Evolutionary conservation across 2,329 filamentous ascomycete species (phyloP).

Genomic region (Colletotrichum plurivorum): DNA sequence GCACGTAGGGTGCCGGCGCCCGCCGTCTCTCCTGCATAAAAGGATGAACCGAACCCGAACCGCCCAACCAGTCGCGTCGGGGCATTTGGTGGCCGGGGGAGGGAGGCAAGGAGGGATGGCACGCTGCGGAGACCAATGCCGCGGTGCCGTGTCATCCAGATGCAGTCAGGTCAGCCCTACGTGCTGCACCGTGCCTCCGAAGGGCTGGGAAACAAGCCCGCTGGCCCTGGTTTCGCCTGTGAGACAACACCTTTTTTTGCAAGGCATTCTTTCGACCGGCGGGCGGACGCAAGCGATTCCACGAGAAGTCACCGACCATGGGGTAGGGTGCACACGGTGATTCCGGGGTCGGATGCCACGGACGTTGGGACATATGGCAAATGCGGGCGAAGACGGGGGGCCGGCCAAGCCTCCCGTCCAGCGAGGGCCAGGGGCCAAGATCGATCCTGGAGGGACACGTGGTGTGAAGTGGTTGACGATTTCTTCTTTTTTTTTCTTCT

Average conservation of each 20-base stretch:
- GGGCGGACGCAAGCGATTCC: neutral
- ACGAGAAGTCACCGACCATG: neutral
- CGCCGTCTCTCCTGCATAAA: conserved; percentile 31
- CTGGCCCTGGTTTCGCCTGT: no score
- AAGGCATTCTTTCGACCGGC: no score
- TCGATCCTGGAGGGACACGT: conserved; percentile 34
- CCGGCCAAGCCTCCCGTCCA: conserved; percentile 18
- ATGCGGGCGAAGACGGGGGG: conserved; percentile 6
- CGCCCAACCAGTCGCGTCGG: conserved; percentile 4
- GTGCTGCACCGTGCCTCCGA: neutral
- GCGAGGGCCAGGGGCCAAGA: conserved; percentile 19
- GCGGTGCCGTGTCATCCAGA: conserved; percentile 15
- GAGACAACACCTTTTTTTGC: no score
- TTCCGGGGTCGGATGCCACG: neutral
- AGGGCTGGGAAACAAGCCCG: no score
- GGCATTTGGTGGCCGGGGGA: conserved; percentile 6
- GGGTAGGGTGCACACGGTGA: neutral
- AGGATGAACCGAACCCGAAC: conserved; percentile 6
- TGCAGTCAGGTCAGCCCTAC: conserved; percentile 40
- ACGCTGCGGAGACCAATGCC: conserved; percentile 30
- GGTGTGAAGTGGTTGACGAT: conserved; percentile 21
- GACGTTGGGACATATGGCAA: neutral
- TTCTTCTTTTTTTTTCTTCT: conserved; percentile 7
- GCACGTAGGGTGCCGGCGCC: conserved; percentile 15
- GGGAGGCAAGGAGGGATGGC: neutral